Conservation (phyloP, 208 protist genomes). For the Acanthamoeba healyi region DNA sequence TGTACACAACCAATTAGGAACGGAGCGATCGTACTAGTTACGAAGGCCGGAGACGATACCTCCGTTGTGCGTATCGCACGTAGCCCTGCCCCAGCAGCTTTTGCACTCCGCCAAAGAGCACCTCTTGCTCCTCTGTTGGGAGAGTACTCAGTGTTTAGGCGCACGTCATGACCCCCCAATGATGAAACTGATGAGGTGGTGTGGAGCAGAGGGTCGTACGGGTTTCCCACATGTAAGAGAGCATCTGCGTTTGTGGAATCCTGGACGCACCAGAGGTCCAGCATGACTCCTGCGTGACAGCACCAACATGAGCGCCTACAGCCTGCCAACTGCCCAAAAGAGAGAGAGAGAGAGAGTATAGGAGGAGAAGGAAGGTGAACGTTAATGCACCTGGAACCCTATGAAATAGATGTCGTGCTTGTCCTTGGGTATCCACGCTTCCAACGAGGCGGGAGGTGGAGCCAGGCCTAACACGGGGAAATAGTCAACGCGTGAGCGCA, state of each 20-base stretch:
- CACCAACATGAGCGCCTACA: neutral
- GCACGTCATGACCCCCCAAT: no score
- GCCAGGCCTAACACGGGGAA: neutral
- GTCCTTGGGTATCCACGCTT: slow-evolving; percentile 67
- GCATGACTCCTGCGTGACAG: slow-evolving; percentile 18
- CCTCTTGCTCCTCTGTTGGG: slow-evolving; percentile 41
- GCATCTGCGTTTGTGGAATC: slow-evolving; percentile 70
- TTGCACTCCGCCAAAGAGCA: slow-evolving; percentile 54
- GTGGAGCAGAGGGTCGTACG: neutral
- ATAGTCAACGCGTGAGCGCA: neutral
- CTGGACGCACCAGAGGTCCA: slow-evolving; percentile 55
- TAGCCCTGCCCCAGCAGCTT: slow-evolving; percentile 51
- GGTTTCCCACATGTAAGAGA: slow-evolving; percentile 61
- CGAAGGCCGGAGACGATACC: neutral
- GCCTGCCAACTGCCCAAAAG: neutral
- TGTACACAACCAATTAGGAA: no score
- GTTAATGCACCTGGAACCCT: slow-evolving; percentile 61
- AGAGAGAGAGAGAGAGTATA: neutral
- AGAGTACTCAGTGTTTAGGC: neutral
- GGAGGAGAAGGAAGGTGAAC: neutral
- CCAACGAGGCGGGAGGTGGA: slow-evolving; percentile 61
- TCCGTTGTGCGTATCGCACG: slow-evolving; percentile 5
- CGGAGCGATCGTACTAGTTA: neutral
- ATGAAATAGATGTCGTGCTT: slow-evolving; percentile 73
- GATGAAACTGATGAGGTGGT: neutral